Evolutionary conservation across 768 basidiomycete genomes (phyloP).

Genomic region (Rhizopogon vesiculosus): DNA sequence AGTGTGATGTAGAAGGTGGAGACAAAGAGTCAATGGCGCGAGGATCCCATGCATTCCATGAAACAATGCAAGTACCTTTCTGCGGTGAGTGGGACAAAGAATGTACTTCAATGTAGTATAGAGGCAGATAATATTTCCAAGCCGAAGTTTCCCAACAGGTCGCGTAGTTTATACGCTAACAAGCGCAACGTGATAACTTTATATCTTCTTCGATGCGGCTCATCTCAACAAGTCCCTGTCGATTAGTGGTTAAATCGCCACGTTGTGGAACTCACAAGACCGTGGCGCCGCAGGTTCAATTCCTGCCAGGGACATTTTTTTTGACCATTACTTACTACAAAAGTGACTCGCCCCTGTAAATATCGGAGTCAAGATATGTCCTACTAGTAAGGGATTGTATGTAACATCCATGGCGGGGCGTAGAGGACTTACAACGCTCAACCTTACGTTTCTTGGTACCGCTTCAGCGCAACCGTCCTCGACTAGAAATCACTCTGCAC

Average conservation of each 20-base stretch:
- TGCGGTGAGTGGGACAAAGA: too few relatives aligned
- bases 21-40: too few relatives aligned
- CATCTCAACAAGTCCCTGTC: conserved; percentile 27
- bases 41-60: too few relatives aligned
- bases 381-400: neutral
- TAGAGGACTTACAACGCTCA: conserved; percentile 31
- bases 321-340: conserved; percentile 4
- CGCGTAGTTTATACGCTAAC: too few relatives aligned
- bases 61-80: too few relatives aligned
- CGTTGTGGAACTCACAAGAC: conserved; percentile 32
- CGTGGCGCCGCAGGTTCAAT: conserved; percentile 36
- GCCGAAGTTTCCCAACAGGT: too few relatives aligned
- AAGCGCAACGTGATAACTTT: neutral
- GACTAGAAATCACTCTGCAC: conserved; percentile 74
- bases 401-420: conserved; percentile 7
- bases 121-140: too few relatives aligned
- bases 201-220: neutral
- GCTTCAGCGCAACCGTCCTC: conserved; percentile 78
- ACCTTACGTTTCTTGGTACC: conserved; percentile 74
- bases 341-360: too few relatives aligned
- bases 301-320: conserved; percentile 32
- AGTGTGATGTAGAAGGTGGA: too few relatives aligned
- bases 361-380: too few relatives aligned
- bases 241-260: conserved; percentile 41
- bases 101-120: too few relatives aligned